phyloP scores from a whole-genome alignment of 2,329 filamentous ascomycete species.

The Penicillium sp. region DNA sequence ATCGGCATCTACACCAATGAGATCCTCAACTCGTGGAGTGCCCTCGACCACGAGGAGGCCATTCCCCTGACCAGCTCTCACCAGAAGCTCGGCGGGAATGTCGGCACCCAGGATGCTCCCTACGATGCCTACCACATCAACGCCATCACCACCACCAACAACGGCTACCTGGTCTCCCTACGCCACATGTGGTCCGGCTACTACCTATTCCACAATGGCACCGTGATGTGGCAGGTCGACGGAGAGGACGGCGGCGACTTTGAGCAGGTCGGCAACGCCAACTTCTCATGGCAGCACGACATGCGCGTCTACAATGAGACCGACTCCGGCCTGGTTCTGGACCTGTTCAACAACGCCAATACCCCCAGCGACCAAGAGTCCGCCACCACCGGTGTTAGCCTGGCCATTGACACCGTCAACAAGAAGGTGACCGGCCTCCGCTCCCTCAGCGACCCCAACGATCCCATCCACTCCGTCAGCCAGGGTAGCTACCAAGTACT shows the following conservation, averaged over 20 bases:
- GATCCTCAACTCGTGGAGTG: conserved; percentile 33
- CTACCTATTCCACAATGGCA: conserved; percentile 29
- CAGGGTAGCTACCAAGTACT: conserved; percentile 27
- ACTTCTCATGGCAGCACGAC: conserved; percentile 31
- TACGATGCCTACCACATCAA: conserved; percentile 39
- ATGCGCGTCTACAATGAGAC: conserved; percentile 33
- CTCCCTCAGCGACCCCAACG: conserved; percentile 18
- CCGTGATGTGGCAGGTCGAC: conserved; percentile 17
- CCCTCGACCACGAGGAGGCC: conserved; percentile 29
- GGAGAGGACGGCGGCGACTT: conserved; percentile 20
- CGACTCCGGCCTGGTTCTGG: conserved; percentile 26
- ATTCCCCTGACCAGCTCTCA: conserved; percentile 29
- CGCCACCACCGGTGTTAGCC: conserved; percentile 22
- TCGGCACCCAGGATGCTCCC: conserved; percentile 20
- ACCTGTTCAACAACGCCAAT: conserved; percentile 30
- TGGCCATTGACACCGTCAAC: conserved; percentile 18
- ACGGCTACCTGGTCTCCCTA: conserved; percentile 35
- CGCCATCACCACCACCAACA: conserved; percentile 28
- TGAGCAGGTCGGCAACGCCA: conserved; percentile 10
- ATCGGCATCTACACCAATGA: conserved; percentile 35
- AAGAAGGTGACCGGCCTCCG: conserved; percentile 10
- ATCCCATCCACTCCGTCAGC: conserved; percentile 17
- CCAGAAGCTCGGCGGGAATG: conserved; percentile 16
- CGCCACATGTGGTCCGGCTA: conserved; percentile 36
- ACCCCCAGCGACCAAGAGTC: conserved; percentile 7